Evolutionary conservation across 495 filamentous ascomycete species (phyloP).

Genomic region (Sporormia fimetaria): DNA sequence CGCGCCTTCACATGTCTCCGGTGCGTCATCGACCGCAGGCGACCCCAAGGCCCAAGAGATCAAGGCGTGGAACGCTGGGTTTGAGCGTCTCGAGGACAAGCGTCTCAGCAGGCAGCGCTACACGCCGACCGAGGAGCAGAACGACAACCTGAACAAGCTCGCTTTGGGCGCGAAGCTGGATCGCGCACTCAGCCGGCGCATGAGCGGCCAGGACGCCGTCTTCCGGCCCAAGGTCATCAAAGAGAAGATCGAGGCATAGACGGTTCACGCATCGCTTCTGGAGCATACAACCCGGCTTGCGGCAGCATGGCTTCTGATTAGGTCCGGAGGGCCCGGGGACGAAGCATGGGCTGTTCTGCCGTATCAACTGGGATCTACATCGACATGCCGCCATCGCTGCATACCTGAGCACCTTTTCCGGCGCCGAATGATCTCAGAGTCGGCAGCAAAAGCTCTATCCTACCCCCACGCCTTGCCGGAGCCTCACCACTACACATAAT

Average conservation of each 20-base stretch:
- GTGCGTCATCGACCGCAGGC: constrained; percentile 44
- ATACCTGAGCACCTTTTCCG: too few relatives aligned
- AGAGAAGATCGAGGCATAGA: constrained; percentile 21
- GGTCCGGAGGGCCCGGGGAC: too few relatives aligned
- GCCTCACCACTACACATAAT: too few relatives aligned
- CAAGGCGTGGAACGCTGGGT: constrained; percentile 64
- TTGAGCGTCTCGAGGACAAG: constrained; percentile 87
- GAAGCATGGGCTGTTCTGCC: too few relatives aligned
- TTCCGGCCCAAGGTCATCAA: constrained; percentile 43
- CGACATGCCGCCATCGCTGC: too few relatives aligned
- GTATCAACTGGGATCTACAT: too few relatives aligned
- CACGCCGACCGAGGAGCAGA: constrained; percentile 68
- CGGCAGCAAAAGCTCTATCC: too few relatives aligned
- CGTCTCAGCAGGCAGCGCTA: constrained; percentile 77
- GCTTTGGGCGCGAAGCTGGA: constrained; percentile 91
- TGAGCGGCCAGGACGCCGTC: constrained; percentile 84
- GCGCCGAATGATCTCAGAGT: too few relatives aligned
- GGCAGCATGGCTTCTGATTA: too few relatives aligned
- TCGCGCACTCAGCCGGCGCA: constrained; percentile 75
- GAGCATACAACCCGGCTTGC: too few relatives aligned
- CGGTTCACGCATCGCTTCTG: not conserved
- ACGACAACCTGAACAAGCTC: constrained; percentile 73
- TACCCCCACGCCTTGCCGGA: too few relatives aligned
- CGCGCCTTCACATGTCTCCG: constrained; percentile 32
- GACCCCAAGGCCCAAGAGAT: constrained; percentile 59